Evolutionary conservation across 805 yeast species (phyloP).

Genomic region (Komagataella populi): DNA sequence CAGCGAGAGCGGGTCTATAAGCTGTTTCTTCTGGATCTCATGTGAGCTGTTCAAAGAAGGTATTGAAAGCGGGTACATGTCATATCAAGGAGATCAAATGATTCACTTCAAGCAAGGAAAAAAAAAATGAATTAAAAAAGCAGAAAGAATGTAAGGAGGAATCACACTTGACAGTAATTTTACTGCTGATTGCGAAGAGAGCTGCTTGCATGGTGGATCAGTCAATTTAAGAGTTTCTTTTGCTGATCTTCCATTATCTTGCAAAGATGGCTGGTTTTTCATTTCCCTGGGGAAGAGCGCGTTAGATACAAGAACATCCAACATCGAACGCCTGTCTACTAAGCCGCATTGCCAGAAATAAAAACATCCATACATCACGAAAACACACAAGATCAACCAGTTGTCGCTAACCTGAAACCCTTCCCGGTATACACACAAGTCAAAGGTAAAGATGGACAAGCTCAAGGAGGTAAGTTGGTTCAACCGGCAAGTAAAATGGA

Average conservation of each 20-base stretch:
- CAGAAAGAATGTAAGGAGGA: not conserved
- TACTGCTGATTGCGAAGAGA: not conserved
- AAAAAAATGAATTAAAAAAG: too few species aligned
- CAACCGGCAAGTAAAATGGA: not conserved
- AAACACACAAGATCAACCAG: not conserved
- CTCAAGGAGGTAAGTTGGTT: constrained; percentile 29
- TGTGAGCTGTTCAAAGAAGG: not conserved
- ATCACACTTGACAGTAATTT: not conserved
- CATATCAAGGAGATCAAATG: not conserved
- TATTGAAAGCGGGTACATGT: not conserved
- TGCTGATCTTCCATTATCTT: not conserved
- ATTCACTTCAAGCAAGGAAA: not conserved
- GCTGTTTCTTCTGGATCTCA: not conserved
- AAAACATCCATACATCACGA: not conserved
- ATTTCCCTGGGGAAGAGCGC: not conserved
- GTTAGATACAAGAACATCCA: not conserved
- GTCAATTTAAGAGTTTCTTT: not conserved
- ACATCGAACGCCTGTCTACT: not conserved
- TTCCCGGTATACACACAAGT: not conserved
- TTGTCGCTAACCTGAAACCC: not conserved
- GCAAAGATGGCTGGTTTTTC: not conserved
- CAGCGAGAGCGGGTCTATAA: not conserved
- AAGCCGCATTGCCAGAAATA: too few species aligned
- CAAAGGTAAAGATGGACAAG: constrained; percentile 25
- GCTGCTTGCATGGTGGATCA: not conserved